Conservation (phyloP, 2,329 filamentous ascomycete species). For the Diaporthe destruens region DNA sequence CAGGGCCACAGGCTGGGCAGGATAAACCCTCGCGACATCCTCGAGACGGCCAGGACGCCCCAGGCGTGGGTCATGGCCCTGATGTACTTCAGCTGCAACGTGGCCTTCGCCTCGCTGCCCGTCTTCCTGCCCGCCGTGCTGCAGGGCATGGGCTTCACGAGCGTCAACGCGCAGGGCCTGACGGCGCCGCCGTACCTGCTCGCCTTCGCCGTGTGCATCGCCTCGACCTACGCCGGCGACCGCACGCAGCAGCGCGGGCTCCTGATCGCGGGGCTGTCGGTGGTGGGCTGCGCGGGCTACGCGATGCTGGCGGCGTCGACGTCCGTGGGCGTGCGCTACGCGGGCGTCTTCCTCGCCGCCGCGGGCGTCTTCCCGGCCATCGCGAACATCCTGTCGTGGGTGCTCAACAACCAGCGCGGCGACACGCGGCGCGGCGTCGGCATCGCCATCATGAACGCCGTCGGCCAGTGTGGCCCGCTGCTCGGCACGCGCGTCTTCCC, state of each 20-base stretch:
- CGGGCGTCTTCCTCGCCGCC: slow-evolving; percentile 60
- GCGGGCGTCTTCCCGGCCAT: slow-evolving; percentile 72
- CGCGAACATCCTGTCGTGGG: slow-evolving; percentile 78
- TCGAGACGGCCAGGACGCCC: slow-evolving; percentile 59
- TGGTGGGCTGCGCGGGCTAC: slow-evolving; percentile 72
- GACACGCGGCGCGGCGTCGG: slow-evolving; percentile 74
- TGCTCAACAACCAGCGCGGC: slow-evolving; percentile 76
- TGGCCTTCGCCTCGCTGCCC: slow-evolving; percentile 74
- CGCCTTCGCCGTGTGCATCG: slow-evolving; percentile 72
- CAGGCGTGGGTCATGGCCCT: slow-evolving; percentile 63
- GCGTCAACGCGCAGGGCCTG: slow-evolving; percentile 77
- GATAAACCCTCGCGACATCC: slow-evolving; percentile 60
- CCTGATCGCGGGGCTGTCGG: slow-evolving; percentile 67
- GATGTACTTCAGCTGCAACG: slow-evolving; percentile 73
- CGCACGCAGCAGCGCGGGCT: slow-evolving; percentile 72
- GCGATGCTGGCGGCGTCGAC: slow-evolving; percentile 71
- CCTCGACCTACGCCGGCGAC: slow-evolving; percentile 75
- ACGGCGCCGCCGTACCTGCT: slow-evolving; percentile 79
- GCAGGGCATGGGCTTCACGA: slow-evolving; percentile 75
- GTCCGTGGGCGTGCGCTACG: slow-evolving; percentile 58
- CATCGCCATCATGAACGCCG: slow-evolving; percentile 71
- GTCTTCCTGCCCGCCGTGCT: slow-evolving; percentile 75
- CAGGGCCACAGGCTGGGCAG: slow-evolving; percentile 54
- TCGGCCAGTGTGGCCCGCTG: slow-evolving; percentile 73
- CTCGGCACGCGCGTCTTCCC: slow-evolving; percentile 76